Conservation (phyloP, 139 green algal genomes). For the Klebsormidium nitens region DNA sequence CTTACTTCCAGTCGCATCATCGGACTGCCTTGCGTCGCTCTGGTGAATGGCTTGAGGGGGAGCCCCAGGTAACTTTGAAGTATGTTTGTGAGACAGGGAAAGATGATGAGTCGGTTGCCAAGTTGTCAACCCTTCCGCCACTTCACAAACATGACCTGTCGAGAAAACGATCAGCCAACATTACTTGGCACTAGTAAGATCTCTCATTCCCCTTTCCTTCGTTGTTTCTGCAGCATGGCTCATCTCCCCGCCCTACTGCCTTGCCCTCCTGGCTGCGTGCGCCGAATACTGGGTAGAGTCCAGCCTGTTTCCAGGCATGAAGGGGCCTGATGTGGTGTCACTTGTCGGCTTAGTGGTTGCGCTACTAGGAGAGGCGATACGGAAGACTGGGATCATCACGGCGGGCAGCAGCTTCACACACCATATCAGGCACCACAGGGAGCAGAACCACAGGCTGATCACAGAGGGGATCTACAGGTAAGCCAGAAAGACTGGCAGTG, state of each 20-base stretch:
- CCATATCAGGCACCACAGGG: constrained; percentile 44
- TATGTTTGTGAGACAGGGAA: too few relatives aligned
- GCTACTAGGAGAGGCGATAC: constrained; percentile 51
- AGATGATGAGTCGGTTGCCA: too few relatives aligned
- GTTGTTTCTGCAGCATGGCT: constrained; percentile 13
- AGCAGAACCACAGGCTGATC: constrained; percentile 49
- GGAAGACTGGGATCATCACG: constrained; percentile 63
- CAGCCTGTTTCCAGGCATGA: background rate
- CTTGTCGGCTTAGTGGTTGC: constrained; percentile 27
- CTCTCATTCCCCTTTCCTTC: background rate
- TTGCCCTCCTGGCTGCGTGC: background rate
- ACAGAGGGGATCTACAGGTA: constrained; percentile 57
- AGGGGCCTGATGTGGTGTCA: constrained; percentile 1
- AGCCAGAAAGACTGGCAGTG: constrained; percentile 10
- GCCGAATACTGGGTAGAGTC: constrained; percentile 4
- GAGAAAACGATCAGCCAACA: too few relatives aligned
- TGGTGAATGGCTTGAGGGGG: too few relatives aligned
- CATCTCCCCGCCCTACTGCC: constrained; percentile 7
- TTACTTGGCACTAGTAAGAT: too few relatives aligned
- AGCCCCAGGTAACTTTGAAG: constrained; percentile 3
- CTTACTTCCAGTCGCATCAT: too few relatives aligned
- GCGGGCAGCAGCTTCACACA: constrained; percentile 67
- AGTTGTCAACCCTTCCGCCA: too few relatives aligned
- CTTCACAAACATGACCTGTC: too few relatives aligned
- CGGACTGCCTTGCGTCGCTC: too few relatives aligned